Percentiles rank a stretch among this genome's conserved stretches.
phyloP scores from a whole-genome alignment of 2,329 filamentous ascomycete species.

The Cytospora schulzeri region DNA sequence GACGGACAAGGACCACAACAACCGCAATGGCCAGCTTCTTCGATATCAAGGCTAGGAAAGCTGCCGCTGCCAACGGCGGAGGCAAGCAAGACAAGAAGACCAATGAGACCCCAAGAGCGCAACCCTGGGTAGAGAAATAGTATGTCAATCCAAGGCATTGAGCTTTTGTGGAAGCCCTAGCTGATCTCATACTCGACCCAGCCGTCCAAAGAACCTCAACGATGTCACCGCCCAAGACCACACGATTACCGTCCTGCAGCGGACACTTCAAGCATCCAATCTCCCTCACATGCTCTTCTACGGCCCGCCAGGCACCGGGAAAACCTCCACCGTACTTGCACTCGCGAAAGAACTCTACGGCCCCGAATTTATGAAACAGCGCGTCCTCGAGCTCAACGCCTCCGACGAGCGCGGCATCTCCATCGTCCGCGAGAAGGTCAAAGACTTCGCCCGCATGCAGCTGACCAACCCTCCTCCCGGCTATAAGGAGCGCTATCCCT shows the following conservation, averaged over 20 bases:
- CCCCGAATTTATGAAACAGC: constrained; percentile 86
- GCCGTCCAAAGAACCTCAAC: constrained; percentile 87
- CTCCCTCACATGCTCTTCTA: constrained; percentile 99
- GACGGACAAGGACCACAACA: background rate
- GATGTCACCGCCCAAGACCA: constrained; percentile 98
- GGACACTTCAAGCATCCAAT: constrained; percentile 93
- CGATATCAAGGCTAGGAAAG: constrained; percentile 88
- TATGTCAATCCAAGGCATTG: constrained; percentile 44
- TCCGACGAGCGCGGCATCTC: constrained; percentile 97
- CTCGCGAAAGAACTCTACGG: constrained; percentile 97
- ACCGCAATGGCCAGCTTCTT: constrained; percentile 86
- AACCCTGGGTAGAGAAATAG: constrained; percentile 99
- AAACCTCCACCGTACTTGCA: constrained; percentile 96
- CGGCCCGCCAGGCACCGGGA: constrained; percentile 93
- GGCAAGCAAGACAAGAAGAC: constrained; percentile 65
- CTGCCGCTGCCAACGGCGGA: constrained; percentile 65
- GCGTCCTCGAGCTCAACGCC: constrained; percentile 98
- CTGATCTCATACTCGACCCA: constrained; percentile 43
- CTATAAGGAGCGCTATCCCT: constrained; percentile 76
- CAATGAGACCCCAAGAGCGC: constrained; percentile 66
- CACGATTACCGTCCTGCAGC: constrained; percentile 87
- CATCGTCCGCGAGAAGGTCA: constrained; percentile 97
- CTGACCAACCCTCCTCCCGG: constrained; percentile 77
- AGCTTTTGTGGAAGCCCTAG: background rate
- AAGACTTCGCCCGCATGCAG: constrained; percentile 95